phyloP scores from a whole-genome alignment of 495 filamentous ascomycete species.

The Astrothelium macrocarpum region DNA sequence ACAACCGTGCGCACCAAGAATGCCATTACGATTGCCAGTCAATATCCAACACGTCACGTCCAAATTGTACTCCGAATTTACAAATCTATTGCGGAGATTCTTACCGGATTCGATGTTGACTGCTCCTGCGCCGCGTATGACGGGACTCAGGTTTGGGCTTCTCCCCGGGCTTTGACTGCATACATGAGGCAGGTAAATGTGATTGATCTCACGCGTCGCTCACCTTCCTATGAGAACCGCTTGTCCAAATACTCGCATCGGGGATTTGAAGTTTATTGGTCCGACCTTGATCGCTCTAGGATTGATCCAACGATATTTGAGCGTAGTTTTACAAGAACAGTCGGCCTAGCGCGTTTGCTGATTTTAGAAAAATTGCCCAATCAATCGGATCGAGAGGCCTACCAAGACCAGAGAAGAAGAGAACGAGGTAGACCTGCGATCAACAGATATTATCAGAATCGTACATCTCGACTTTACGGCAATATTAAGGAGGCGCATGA shows the following conservation, averaged over 20 bases:
- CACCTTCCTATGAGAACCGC: constrained; percentile 76
- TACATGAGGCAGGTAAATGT: constrained; percentile 73
- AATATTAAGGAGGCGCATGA: constrained; percentile 64
- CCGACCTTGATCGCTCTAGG: constrained; percentile 55
- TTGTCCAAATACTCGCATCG: constrained; percentile 80
- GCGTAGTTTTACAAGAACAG: constrained; percentile 58
- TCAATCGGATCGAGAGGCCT: constrained; percentile 51
- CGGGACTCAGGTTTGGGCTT: constrained; percentile 62
- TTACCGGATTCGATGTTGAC: constrained; percentile 80
- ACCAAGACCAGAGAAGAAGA: constrained; percentile 51
- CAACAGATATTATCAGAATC: constrained; percentile 19
- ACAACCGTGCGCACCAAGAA: constrained; percentile 73
- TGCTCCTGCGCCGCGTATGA: constrained; percentile 72
- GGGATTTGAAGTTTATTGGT: constrained; percentile 75
- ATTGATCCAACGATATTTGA: constrained; percentile 82
- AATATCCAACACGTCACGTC: constrained; percentile 74
- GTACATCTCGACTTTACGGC: constrained; percentile 29
- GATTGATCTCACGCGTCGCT: constrained; percentile 67
- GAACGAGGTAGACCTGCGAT: constrained; percentile 56
- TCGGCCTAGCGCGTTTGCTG: constrained; percentile 68
- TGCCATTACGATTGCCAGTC: constrained; percentile 70
- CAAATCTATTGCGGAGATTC: constrained; percentile 67
- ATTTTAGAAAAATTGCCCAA: constrained; percentile 71
- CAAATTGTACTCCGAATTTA: constrained; percentile 78
- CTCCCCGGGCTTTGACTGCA: constrained; percentile 60